Conservation (phyloP, 1,139 yeast genomes). For the Nakaseomyces bracarensis region DNA sequence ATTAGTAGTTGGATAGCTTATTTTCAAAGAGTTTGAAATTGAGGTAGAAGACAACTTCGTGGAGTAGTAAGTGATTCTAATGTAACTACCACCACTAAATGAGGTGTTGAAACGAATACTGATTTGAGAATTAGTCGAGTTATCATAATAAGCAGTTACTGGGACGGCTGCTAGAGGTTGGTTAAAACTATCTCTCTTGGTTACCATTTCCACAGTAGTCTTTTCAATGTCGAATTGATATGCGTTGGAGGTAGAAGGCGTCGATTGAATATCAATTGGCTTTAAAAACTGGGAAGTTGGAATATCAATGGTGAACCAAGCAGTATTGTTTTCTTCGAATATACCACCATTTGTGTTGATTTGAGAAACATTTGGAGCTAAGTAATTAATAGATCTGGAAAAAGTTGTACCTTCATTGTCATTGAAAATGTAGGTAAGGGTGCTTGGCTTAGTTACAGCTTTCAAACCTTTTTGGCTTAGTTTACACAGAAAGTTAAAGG, state of each 20-base stretch:
- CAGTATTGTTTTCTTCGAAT: slow-evolving; percentile 18
- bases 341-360: slow-evolving; percentile 25
- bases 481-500: slow-evolving; percentile 23
- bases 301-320: slow-evolving; percentile 28
- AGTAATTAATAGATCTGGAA: slow-evolving; percentile 17
- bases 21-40: slow-evolving; percentile 15
- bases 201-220: slow-evolving; percentile 22
- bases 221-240: slow-evolving; percentile 17
- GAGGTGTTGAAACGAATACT: slow-evolving; percentile 17
- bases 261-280: slow-evolving; percentile 21
- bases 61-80: slow-evolving; percentile 24
- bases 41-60: slow-evolving; percentile 11
- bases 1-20: slow-evolving; percentile 11
- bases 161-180: slow-evolving; percentile 20
- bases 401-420: slow-evolving; percentile 19
- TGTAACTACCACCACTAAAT: slow-evolving; percentile 25
- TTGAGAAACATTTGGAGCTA: slow-evolving; percentile 15
- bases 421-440: slow-evolving; percentile 18
- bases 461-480: slow-evolving; percentile 15
- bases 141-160: slow-evolving; percentile 21
- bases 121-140: slow-evolving; percentile 20
- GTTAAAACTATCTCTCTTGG: slow-evolving; percentile 21
- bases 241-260: slow-evolving; percentile 13
- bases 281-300: slow-evolving; percentile 19
- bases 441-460: slow-evolving; percentile 14